Conservation (phyloP, 1,284 basidiomycete species). For the Cerrena zonata region DNA sequence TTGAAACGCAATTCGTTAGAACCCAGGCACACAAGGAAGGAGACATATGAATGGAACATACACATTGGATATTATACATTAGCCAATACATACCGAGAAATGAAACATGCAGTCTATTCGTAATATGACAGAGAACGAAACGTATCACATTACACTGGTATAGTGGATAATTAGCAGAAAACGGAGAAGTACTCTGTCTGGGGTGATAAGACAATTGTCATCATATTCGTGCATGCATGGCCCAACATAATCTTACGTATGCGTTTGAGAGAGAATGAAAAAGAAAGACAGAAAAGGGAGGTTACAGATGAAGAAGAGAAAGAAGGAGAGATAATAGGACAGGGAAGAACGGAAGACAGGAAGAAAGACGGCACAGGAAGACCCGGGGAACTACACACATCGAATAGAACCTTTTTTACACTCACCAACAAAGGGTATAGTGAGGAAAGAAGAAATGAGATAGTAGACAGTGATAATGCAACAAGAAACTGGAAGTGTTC, state of each 20-base stretch:
- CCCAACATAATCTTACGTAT: conserved; percentile 15
- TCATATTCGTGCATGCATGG: conserved; percentile 12
- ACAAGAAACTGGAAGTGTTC: background rate
- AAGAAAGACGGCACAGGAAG: background rate
- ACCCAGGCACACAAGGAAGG: too few species aligned
- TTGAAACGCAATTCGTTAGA: too few species aligned
- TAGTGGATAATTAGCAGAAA: conserved; percentile 3
- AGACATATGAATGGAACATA: too few species aligned
- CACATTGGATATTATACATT: too few species aligned
- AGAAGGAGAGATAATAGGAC: conserved; percentile 3
- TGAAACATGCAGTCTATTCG: background rate
- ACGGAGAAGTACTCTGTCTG: background rate
- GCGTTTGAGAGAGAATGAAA: conserved; percentile 4
- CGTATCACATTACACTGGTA: conserved; percentile 6
- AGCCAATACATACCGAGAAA: too few species aligned
- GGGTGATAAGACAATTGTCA: conserved; percentile 1
- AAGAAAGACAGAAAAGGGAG: conserved; percentile 4
- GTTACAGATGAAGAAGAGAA: conserved; percentile 8
- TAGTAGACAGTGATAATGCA: background rate
- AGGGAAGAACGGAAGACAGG: background rate
- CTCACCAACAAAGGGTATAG: conserved; percentile 2
- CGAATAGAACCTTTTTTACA: conserved; percentile 7
- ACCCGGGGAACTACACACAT: conserved; percentile 4
- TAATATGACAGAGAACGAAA: background rate
- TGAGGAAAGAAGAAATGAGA: background rate